Evolutionary conservation across 139 green algal genomes (phyloP).

Genomic region (Micractinium sp.): DNA sequence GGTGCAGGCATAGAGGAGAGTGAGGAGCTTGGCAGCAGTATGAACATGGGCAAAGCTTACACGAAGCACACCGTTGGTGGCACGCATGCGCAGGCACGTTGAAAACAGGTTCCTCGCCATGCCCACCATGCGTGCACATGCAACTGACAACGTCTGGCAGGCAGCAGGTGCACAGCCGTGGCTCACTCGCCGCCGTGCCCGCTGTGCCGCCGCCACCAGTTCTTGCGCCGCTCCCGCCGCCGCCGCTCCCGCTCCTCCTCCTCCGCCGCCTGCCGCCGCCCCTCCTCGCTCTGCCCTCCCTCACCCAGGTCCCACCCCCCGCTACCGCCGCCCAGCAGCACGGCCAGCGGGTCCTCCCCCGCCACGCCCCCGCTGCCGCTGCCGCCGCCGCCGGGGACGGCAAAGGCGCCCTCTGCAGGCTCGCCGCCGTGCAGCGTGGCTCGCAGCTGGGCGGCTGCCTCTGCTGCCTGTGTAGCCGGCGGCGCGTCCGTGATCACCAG

Average conservation of each 20-base stretch:
- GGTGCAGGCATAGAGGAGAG: not conserved
- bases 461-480: not conserved
- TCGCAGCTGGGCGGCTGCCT: not conserved
- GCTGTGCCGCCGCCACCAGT: conserved; percentile 5
- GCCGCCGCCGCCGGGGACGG: not conserved
- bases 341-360: not conserved
- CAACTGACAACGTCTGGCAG: no score
- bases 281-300: no score
- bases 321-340: conserved; percentile 9
- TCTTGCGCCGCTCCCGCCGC: not conserved
- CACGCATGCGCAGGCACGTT: no score
- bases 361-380: not conserved
- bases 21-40: not conserved
- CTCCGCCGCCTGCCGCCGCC: not conserved
- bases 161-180: no score
- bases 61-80: no score
- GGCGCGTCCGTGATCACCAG: not conserved
- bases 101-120: no score
- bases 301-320: not conserved
- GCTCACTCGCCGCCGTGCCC: not conserved
- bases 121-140: no score
- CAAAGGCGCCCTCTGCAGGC: not conserved
- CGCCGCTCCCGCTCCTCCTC: conserved; percentile 4
- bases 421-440: not conserved
- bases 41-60: no score